These are phyloP conservation scores for Castanea crenata DNA, from an alignment of 306 rosid genomes.

Conservation along the genomic window DNA sequence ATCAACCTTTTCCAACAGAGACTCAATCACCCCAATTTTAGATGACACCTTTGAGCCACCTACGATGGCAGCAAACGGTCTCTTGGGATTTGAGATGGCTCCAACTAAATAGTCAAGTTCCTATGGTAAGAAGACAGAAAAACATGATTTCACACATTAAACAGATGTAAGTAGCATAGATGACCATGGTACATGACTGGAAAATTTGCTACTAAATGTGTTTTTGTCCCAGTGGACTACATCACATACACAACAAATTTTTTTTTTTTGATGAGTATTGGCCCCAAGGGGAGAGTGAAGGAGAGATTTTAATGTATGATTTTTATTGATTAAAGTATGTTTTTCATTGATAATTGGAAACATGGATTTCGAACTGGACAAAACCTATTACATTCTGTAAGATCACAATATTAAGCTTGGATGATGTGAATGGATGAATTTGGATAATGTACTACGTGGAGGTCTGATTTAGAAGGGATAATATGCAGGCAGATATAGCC, in stretches of 20 bases:
- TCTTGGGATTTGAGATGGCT: conserved; percentile 85
- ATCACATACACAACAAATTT: too few relatives aligned
- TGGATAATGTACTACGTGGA: not conserved
- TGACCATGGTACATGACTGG: not conserved
- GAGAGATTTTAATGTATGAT: not conserved
- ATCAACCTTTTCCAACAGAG: conserved; percentile 76
- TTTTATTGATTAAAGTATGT: not conserved
- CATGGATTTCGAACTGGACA: not conserved
- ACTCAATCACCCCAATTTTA: conserved; percentile 89
- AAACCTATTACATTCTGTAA: not conserved
- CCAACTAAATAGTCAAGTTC: conserved; percentile 91
- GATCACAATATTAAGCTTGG: not conserved
- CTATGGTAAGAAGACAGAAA: conserved; percentile 37
- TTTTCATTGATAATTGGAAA: not conserved
- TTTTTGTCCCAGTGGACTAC: too few relatives aligned
- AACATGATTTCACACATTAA: not conserved
- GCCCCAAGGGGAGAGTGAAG: too few relatives aligned
- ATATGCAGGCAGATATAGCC: not conserved
- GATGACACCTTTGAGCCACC: conserved; percentile 94
- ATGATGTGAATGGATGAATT: not conserved
- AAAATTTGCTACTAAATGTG: not conserved
- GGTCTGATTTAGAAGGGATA: not conserved
- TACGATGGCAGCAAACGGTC: conserved; percentile 87
- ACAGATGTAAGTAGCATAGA: not conserved
- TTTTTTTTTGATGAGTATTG: too few relatives aligned